A percentile compares a stretch with the other conserved stretches of the same genome.
Evolutionary conservation across 495 filamentous ascomycete species (phyloP).

Genomic region (Thermothielavioides terrestris): DNA sequence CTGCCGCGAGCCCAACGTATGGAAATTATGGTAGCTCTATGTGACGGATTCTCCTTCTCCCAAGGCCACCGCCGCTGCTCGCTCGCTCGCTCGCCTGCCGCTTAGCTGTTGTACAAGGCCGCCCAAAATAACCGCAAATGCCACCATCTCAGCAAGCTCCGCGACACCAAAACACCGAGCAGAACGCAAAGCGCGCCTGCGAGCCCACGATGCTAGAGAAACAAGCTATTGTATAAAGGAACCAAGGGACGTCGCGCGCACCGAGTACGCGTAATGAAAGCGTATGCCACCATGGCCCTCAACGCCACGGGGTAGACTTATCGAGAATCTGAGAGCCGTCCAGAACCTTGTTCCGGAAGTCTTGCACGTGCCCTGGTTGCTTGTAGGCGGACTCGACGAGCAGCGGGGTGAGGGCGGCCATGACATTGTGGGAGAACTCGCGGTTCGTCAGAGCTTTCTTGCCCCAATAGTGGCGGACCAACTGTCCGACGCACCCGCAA

Average conservation of each 20-base stretch:
- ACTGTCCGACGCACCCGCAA: conserved; percentile 17
- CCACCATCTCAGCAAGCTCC: neutral
- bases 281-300: neutral
- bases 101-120: neutral
- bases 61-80: neutral
- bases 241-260: too few species aligned
- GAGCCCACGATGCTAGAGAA: conserved; percentile 1
- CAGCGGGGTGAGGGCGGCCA: conserved; percentile 19
- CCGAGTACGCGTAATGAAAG: too few species aligned
- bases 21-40: too few species aligned
- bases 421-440: conserved; percentile 16
- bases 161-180: neutral
- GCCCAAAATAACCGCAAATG: neutral
- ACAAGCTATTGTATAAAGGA: too few species aligned
- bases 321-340: conserved; percentile 12
- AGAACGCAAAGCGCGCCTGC: neutral
- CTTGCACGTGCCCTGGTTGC: conserved; percentile 6
- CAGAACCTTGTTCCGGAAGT: conserved; percentile 14
- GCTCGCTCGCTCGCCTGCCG: neutral
- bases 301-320: neutral
- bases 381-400: conserved; percentile 15
- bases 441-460: conserved; percentile 12
- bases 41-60: too few species aligned
- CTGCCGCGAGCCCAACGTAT: too few species aligned
- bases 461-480: conserved; percentile 26